Conservation (phyloP, 140 eudicot genomes). For the Flaveria floridana region DNA sequence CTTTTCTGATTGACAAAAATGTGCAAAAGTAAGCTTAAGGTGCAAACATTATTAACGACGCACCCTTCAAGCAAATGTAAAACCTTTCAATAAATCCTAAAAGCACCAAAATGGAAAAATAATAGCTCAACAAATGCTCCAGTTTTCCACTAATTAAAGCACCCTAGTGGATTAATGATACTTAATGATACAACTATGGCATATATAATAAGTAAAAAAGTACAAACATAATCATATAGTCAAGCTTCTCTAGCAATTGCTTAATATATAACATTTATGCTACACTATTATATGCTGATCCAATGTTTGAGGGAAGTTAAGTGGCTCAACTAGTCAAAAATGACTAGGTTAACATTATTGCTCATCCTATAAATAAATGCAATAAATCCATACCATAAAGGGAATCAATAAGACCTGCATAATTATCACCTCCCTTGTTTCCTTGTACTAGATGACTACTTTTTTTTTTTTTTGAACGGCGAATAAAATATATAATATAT, state of each 20-base stretch:
- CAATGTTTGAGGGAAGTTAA: not conserved
- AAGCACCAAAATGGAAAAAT: conserved; percentile 1
- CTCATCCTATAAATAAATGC: not conserved
- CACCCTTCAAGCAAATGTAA: not conserved
- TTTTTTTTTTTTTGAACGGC: too few relatives aligned
- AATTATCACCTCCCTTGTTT: conserved; percentile 16
- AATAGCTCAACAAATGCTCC: conserved; percentile 2
- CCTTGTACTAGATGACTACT: conserved; percentile 1
- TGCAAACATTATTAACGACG: not conserved
- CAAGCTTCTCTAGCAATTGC: conserved; percentile 14
- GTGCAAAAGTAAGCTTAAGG: not conserved
- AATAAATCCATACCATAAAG: conserved; percentile 2
- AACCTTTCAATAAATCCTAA: not conserved
- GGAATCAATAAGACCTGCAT: conserved; percentile 7
- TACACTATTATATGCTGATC: not conserved
- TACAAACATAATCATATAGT: conserved; percentile 3
- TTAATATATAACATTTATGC: not conserved
- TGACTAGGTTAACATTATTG: not conserved
- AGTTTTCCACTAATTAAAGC: conserved; percentile 17
- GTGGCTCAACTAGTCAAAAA: conserved; percentile 11
- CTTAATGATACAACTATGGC: not conserved
- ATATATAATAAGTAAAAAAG: not conserved
- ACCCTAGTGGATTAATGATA: not conserved
- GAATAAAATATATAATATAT: too few relatives aligned
- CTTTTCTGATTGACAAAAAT: not conserved